Conservation (phyloP, 345 rosid genomes). For the Rhodamnia argentea region DNA sequence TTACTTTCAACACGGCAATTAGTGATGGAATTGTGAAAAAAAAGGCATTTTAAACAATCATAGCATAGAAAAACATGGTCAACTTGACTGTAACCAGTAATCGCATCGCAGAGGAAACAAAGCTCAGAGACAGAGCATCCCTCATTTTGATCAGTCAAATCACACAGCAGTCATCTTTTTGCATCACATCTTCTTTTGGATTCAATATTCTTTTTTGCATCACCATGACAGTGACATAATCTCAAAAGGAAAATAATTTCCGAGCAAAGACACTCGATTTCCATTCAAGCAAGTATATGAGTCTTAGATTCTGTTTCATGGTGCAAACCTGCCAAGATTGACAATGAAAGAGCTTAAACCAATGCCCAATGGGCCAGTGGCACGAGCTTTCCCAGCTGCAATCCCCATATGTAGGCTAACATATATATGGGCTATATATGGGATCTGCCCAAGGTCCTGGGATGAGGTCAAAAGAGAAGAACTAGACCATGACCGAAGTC, state of each 20-base stretch:
- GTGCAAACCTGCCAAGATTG: not conserved
- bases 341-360: not conserved
- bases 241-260: not conserved
- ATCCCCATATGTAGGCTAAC: not conserved
- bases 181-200: not conserved
- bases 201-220: not conserved
- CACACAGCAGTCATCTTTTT: not conserved
- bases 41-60: not conserved
- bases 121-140: not conserved
- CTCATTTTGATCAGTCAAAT: not conserved
- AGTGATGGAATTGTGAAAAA: not conserved
- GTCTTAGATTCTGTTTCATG: not conserved
- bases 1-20: not conserved
- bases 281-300: not conserved
- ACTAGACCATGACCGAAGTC: not conserved
- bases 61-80: not conserved
- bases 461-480: not conserved
- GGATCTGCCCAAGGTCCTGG: not conserved
- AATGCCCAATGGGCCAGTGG: not conserved
- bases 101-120: not conserved
- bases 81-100: not conserved
- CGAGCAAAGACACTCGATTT: not conserved
- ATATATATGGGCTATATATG: not conserved
- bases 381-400: not conserved
- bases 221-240: not conserved